Evolutionary conservation across 2,329 filamentous ascomycete genomes (phyloP).

Genomic region (Pseudogymnoascus sp.): DNA sequence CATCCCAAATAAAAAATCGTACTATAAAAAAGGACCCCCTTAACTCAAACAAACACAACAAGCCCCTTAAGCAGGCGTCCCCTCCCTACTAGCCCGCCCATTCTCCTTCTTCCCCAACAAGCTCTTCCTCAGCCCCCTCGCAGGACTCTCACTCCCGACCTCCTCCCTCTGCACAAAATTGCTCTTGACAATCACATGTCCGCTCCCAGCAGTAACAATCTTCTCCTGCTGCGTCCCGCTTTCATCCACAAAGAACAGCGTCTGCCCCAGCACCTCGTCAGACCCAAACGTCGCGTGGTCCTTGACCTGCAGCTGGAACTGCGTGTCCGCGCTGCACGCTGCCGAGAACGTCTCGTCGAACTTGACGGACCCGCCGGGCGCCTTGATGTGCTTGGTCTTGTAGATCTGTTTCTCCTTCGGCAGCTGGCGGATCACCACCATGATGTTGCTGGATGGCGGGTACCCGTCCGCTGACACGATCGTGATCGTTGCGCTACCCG

Average conservation of each 20-base stretch:
- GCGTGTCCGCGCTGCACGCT: slow-evolving; percentile 68
- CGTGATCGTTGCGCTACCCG: slow-evolving; percentile 71
- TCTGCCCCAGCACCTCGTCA: slow-evolving; percentile 77
- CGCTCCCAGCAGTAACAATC: slow-evolving; percentile 63
- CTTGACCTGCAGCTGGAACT: slow-evolving; percentile 80
- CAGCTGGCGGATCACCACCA: slow-evolving; percentile 62
- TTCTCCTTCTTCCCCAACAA: slow-evolving; percentile 44
- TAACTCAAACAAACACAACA: neutral
- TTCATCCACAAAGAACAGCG: slow-evolving; percentile 87
- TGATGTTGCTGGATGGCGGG: slow-evolving; percentile 68
- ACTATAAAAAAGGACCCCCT: neutral
- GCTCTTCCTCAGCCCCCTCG: slow-evolving; percentile 40
- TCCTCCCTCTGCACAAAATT: slow-evolving; percentile 52
- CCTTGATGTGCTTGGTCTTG: slow-evolving; percentile 88
- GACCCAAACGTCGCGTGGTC: slow-evolving; percentile 78
- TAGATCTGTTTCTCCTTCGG: slow-evolving; percentile 70
- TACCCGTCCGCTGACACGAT: slow-evolving; percentile 73
- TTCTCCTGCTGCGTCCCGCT: slow-evolving; percentile 60
- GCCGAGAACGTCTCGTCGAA: slow-evolving; percentile 77
- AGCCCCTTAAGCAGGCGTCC: slow-evolving; percentile 26
- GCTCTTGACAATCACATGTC: slow-evolving; percentile 65
- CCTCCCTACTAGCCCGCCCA: slow-evolving; percentile 34
- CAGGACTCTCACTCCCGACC: slow-evolving; percentile 34
- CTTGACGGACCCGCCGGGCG: slow-evolving; percentile 52
- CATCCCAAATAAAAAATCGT: neutral